Base-by-base conservation (phyloP, 768 basidiomycete species). In the Boletus bicolor region DNA sequence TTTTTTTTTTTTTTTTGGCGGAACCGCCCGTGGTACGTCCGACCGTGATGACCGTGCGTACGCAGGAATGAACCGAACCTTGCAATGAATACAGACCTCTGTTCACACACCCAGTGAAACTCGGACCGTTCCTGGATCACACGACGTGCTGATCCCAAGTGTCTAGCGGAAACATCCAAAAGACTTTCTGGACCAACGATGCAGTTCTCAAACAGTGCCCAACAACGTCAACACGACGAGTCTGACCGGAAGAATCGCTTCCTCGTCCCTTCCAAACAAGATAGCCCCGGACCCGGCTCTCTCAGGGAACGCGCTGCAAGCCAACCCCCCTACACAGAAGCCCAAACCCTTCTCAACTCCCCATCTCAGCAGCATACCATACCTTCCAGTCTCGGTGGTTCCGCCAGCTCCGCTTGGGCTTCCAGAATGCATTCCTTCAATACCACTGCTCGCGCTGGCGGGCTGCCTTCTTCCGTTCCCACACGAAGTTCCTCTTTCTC, bases 401-500 rank as follows among this genome's bases (percentile, higher is more conserved):
- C 59, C 19, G 59, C 62, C 28, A 55, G 36, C 48, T 44, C 68
- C 44, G 73, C 76, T 3, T 84, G 81, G 82, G 55, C 75, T 2
- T 68, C 62, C 41, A 79, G 80, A 44, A 73, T 79, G 63, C 70
- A 75, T 11, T 56, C 75, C 34, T 72, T 81, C 63, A 80, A 76
- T 64, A 73, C 70, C 61, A 76, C 78, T 28, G 51, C 70, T 55
- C 57, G 57, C 43, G 4, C 62, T 21, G 61, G 62, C 14, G 72
- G 70, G 12, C 63, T 74, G 21, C 76, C 78, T n/a, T 78, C 81
- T 54, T 79, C 82, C 46, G 74, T 85, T 61, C 83, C 86, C 56
- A 82, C 83, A 59, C 79, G 86, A 51, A 85, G 81, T 61, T 82
- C 86, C 38, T 89, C 87, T 43, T 88, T 86, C 69, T 86, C 85